These are phyloP conservation scores for Neurospora sp. DNA, from an alignment of 2,329 filamentous ascomycete species.

Conservation along the genomic window DNA sequence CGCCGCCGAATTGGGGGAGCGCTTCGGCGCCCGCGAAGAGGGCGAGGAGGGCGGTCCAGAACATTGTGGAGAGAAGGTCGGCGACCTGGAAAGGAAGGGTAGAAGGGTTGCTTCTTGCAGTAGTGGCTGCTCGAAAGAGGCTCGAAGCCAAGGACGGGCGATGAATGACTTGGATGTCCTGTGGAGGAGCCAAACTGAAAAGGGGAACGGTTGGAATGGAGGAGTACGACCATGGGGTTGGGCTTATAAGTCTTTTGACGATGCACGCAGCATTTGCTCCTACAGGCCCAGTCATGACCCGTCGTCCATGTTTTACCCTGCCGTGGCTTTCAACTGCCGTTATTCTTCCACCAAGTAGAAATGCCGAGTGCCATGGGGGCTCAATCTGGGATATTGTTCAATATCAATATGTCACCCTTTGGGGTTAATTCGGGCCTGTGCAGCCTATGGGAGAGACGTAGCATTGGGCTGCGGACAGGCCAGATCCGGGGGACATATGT, in stretches of 20 bases:
- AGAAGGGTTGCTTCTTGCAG: neutral
- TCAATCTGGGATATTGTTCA: neutral
- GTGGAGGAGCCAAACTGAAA: neutral
- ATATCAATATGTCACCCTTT: neutral
- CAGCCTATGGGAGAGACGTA: neutral
- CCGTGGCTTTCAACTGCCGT: neutral
- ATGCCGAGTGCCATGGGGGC: neutral
- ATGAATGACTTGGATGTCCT: neutral
- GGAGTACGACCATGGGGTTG: neutral
- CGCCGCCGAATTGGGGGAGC: conserved; percentile 20
- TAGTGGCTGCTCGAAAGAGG: neutral
- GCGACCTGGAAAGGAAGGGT: neutral
- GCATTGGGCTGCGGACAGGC: neutral
- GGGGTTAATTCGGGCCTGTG: neutral
- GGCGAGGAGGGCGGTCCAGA: conserved; percentile 23
- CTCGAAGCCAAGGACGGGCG: neutral
- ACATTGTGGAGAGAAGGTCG: conserved; percentile 14
- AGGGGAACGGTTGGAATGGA: neutral
- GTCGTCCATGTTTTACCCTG: neutral
- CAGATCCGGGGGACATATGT: neutral
- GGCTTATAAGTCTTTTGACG: neutral
- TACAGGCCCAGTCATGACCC: neutral
- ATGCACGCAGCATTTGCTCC: neutral
- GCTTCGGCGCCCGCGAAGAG: conserved; percentile 22
- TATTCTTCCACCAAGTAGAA: neutral